phyloP scores from a whole-genome alignment of 257 asterid species.

The Galeopsis tetrahit region DNA sequence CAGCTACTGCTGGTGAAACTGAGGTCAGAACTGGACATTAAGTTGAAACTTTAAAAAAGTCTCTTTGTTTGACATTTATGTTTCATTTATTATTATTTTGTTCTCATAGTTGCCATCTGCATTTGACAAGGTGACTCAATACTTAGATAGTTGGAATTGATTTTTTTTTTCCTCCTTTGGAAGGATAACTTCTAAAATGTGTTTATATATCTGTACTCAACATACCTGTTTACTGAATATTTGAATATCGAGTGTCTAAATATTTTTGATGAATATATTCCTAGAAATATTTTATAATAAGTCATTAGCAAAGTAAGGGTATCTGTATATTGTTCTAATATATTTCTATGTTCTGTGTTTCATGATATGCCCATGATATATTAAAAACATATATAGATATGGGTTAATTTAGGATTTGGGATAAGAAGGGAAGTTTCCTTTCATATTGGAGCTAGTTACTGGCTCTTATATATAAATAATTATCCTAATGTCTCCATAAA shows the following conservation, averaged over 20 bases:
- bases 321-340: neutral
- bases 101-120: slow-evolving; percentile 5
- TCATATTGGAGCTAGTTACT: slow-evolving; percentile 6
- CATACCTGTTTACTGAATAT: neutral
- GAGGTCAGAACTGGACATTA: slow-evolving; percentile 61
- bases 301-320: neutral
- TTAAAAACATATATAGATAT: neutral
- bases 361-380: neutral
- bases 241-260: neutral
- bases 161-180: neutral
- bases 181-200: slow-evolving; percentile 1
- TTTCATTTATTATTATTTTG: neutral
- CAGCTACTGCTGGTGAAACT: slow-evolving; percentile 94
- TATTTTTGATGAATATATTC: neutral
- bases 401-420: neutral
- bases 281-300: neutral
- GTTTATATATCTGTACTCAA: neutral
- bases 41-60: slow-evolving; percentile 1
- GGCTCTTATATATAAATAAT: neutral
- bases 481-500: neutral
- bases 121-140: slow-evolving; percentile 12
- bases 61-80: neutral
- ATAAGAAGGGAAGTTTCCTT: neutral
- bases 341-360: neutral
- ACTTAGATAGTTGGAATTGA: neutral